A percentile compares a stretch with the other conserved stretches of the same genome.
These are phyloP conservation scores for Acanthamoeba royreba DNA, from an alignment of 208 protist species.

Conservation along the genomic window DNA sequence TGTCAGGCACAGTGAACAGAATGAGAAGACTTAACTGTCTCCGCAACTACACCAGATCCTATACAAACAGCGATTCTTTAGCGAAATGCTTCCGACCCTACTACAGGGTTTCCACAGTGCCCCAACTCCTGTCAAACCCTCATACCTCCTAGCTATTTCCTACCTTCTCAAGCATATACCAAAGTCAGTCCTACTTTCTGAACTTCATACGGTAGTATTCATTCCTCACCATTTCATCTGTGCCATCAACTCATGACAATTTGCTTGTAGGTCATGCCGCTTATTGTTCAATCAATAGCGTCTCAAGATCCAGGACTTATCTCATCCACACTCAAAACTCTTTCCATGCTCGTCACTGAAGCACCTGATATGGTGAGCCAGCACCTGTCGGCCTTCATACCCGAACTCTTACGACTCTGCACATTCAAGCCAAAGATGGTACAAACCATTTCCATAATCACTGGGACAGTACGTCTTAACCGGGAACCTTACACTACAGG, in stretches of 20 bases:
- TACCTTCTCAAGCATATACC: slow-evolving; percentile 39
- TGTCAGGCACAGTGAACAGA: too few relatives aligned
- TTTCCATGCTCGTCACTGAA: slow-evolving; percentile 6
- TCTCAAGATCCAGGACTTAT: neutral
- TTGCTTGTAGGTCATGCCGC: neutral
- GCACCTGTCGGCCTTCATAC: neutral
- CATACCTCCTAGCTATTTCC: neutral
- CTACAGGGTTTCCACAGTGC: neutral
- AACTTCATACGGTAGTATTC: slow-evolving; percentile 9
- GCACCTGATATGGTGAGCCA: neutral
- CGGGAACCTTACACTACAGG: neutral
- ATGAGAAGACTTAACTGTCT: neutral
- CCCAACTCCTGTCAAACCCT: neutral
- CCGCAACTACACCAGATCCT: neutral
- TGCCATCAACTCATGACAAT: neutral
- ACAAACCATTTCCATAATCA: neutral
- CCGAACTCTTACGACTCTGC: neutral
- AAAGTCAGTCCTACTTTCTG: slow-evolving; percentile 17
- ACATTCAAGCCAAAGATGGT: neutral
- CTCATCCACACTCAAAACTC: neutral
- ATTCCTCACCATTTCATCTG: too few relatives aligned
- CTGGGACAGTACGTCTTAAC: neutral
- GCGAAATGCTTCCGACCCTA: slow-evolving; percentile 2
- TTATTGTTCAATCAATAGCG: neutral
- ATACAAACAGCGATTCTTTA: slow-evolving; percentile 33